Base-by-base conservation (phyloP, 148 eudicot genomes). In the Linanthus parryae region DNA sequence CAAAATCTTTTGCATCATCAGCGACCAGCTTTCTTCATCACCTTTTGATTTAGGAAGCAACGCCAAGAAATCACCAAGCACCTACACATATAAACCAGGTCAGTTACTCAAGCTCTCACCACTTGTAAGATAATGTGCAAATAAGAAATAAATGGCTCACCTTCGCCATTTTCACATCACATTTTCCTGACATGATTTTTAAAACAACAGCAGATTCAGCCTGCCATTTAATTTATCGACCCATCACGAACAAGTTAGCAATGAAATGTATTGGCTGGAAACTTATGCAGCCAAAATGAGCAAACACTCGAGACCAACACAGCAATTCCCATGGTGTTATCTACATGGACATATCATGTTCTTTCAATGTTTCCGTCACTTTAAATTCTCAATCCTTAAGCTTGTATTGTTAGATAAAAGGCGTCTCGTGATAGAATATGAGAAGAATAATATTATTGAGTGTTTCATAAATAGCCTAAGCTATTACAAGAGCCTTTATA, bases 21-120 rank as follows among this genome's bases (percentile, higher is more conserved):
- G 54, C 24, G 66, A 74, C 97, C 97, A 89, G 78, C 90, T 89
- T 34, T 73, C 81, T 67, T 64, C 90, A 59, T 86, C 96, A 64
- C 94, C 95, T 62, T 54, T 79, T 57, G 94, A 76, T 65, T 77
- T 87, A 43, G 98, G 94, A 71, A 92, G 94, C 59, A 70, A 63
- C 31, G 96, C 85, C 64, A 92, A 73, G 72, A 83, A 83, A 65
- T 56, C 71, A 40, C 83, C 77, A 36, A 92, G 84, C 44, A 81
- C 88, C 98, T 92, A 72, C 52, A 59, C 29, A 72, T 8, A 31
- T 46, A 61, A 47, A 57, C 5, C 48, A 54, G 62, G 23, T 57
- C 8, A 57, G 50, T 23, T 52, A n/a, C 3, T 25, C 4, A 5
- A 58, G 1, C 26, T n/a, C 19, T 5, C n/a, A 29, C 16, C 20